Conservation (phyloP, 176 grass and related monocot genomes). For the Alloteropsis semialata region DNA sequence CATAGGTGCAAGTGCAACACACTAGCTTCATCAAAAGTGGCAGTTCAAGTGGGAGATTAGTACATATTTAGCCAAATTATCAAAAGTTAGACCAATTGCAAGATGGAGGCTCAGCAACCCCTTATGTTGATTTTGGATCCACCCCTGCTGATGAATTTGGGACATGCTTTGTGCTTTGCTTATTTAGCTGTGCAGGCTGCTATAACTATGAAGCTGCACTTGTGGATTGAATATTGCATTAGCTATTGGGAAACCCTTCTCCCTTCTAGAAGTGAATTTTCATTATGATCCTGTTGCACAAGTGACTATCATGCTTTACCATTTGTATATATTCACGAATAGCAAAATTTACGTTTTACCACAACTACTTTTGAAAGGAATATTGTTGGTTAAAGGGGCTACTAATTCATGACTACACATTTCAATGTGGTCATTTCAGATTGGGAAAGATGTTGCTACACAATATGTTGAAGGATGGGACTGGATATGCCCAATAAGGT, state of each 20-base stretch:
- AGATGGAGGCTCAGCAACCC: too few relatives aligned
- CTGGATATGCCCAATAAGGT: constrained; percentile 99
- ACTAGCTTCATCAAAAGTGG: background rate
- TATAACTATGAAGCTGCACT: background rate
- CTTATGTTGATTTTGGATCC: too few relatives aligned
- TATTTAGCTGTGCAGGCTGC: background rate
- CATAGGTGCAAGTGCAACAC: background rate
- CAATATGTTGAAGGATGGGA: constrained; percentile 99
- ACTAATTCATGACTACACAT: constrained; percentile 1
- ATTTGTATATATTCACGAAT: background rate
- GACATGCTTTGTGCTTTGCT: background rate
- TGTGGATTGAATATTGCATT: background rate
- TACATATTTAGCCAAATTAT: too few relatives aligned
- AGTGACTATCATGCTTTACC: background rate
- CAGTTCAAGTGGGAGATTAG: too few relatives aligned
- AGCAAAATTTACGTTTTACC: background rate
- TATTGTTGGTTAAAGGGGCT: constrained; percentile 1
- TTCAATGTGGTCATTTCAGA: constrained; percentile 51
- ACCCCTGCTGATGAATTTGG: background rate
- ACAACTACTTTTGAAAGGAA: constrained; percentile 12
- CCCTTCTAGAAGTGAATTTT: background rate
- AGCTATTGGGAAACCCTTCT: background rate
- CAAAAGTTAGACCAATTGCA: too few relatives aligned
- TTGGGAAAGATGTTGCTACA: constrained; percentile 89
- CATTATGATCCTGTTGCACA: background rate